These are phyloP conservation scores for Lecanosticta acicola DNA, from an alignment of 2,329 filamentous ascomycete species.

Conservation along the genomic window DNA sequence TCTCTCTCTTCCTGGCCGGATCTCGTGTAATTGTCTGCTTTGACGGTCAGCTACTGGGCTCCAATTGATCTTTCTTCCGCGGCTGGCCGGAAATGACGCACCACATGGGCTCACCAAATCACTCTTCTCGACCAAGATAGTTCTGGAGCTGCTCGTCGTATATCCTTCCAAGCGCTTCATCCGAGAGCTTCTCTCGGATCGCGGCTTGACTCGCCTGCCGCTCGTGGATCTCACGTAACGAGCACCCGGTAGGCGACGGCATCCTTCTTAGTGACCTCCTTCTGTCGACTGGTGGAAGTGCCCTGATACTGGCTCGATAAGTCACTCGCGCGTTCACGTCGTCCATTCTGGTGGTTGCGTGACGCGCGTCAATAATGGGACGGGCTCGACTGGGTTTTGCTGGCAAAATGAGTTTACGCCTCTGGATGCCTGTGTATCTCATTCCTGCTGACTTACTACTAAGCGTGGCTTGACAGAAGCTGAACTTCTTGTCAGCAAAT, in stretches of 20 bases:
- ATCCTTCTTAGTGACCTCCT: neutral
- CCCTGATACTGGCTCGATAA: neutral
- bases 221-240: neutral
- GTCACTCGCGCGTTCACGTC: too few relatives aligned
- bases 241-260: conserved; percentile 1
- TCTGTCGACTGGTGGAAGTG: neutral
- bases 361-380: neutral
- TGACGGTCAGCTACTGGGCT: too few relatives aligned
- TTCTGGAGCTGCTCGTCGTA: neutral
- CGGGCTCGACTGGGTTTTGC: neutral
- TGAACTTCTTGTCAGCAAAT: neutral
- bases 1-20: too few relatives aligned
- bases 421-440: neutral
- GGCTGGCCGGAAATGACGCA: too few relatives aligned
- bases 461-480: neutral
- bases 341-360: neutral
- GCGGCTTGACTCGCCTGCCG: neutral
- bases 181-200: neutral
- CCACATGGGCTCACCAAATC: too few relatives aligned
- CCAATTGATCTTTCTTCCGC: too few relatives aligned
- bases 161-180: neutral
- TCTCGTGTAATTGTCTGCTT: too few relatives aligned
- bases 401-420: too few relatives aligned
- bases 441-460: neutral
- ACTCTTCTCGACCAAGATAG: neutral